These are phyloP conservation scores for Trichoderma gracile DNA, from an alignment of 2,329 filamentous ascomycete species.

Conservation along the genomic window DNA sequence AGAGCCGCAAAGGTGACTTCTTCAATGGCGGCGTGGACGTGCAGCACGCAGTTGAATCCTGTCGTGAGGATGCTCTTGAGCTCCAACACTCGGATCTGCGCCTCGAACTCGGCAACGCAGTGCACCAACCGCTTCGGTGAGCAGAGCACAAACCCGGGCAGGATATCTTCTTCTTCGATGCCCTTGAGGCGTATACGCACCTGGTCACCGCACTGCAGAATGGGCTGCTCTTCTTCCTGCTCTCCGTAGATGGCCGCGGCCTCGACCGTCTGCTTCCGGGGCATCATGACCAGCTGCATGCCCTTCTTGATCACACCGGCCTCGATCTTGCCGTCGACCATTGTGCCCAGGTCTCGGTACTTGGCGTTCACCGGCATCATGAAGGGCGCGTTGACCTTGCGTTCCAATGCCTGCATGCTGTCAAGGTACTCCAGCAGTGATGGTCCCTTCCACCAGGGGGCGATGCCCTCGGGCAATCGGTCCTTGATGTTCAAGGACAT, in stretches of 20 bases:
- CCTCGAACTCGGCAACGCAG: conserved; percentile 86
- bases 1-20: conserved; percentile 90
- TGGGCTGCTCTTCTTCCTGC: conserved; percentile 85
- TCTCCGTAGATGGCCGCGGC: conserved; percentile 89
- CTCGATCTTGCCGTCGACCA: conserved; percentile 97
- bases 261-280: conserved; percentile 79
- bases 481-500: conserved; percentile 84
- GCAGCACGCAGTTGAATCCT: conserved; percentile 96
- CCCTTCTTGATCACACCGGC: conserved; percentile 92
- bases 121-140: conserved; percentile 92
- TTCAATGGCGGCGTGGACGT: conserved; percentile 96
- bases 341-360: conserved; percentile 95
- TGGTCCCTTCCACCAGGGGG: conserved; percentile 84
- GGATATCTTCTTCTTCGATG: conserved; percentile 94
- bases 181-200: conserved; percentile 89
- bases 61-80: conserved; percentile 91
- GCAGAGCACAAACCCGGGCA: conserved; percentile 94
- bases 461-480: conserved; percentile 72
- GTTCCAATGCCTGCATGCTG: conserved; percentile 85
- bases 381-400: conserved; percentile 95
- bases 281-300: conserved; percentile 88
- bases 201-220: conserved; percentile 90
- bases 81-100: conserved; percentile 93
- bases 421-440: conserved; percentile 96
- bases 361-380: conserved; percentile 99